Evolutionary conservation across 768 basidiomycete species (phyloP).

Genomic region (Termitomyces sp.): DNA sequence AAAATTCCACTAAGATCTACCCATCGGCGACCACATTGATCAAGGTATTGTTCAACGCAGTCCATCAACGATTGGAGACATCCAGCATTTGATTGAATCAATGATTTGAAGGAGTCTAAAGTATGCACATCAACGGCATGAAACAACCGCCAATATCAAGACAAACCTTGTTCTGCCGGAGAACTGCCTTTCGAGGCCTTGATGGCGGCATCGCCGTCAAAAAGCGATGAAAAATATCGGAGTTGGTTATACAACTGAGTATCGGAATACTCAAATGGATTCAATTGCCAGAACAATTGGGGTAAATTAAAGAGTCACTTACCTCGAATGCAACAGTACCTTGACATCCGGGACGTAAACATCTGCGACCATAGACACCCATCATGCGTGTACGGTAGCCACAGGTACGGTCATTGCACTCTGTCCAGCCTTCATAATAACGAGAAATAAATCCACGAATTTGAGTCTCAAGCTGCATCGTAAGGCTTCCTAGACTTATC

Average conservation of each 20-base stretch:
- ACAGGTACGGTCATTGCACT: slow-evolving; percentile 86
- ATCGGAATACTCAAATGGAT: slow-evolving; percentile 24
- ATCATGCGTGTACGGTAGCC: slow-evolving; percentile 85
- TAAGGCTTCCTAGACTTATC: slow-evolving; percentile 57
- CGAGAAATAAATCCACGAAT: slow-evolving; percentile 69
- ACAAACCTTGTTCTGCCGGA: slow-evolving; percentile 30
- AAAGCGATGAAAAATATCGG: slow-evolving; percentile 73
- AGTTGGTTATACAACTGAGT: slow-evolving; percentile 85
- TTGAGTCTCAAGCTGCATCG: slow-evolving; percentile 81
- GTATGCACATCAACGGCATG: not conserved
- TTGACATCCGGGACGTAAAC: slow-evolving; percentile 62
- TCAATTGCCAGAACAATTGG: not conserved
- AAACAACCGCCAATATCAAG: not conserved
- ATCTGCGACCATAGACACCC: slow-evolving; percentile 85
- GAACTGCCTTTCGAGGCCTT: slow-evolving; percentile 42
- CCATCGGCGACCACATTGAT: slow-evolving; percentile 85
- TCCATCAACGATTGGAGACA: slow-evolving; percentile 47
- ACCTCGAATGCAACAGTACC: slow-evolving; percentile 77
- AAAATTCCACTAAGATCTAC: slow-evolving; percentile 79
- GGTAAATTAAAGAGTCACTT: slow-evolving; percentile 15
- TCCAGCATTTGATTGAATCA: slow-evolving; percentile 42
- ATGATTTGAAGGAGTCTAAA: slow-evolving; percentile 50
- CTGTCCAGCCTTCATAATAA: slow-evolving; percentile 88
- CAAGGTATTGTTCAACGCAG: slow-evolving; percentile 75
- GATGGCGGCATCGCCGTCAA: slow-evolving; percentile 62